Evolutionary conservation across 2,329 filamentous ascomycete genomes (phyloP).

Genomic region (Thelonectria discophora): DNA sequence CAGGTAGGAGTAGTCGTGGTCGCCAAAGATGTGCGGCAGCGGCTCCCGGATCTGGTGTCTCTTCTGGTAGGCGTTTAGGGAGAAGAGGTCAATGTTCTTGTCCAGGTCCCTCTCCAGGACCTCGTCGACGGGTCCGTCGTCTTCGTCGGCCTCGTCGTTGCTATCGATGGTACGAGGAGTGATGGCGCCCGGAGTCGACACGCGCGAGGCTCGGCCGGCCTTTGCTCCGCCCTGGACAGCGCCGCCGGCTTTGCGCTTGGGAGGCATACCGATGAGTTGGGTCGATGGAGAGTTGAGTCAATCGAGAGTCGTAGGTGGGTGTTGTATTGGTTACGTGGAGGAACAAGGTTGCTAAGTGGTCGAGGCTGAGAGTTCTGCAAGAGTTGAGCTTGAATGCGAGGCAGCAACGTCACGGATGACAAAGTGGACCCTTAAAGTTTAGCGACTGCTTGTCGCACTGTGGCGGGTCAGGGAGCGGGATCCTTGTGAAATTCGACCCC

Average conservation of each 20-base stretch:
- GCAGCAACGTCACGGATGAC: constrained; percentile 26
- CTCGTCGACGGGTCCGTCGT: constrained; percentile 60
- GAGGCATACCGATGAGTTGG: constrained; percentile 65
- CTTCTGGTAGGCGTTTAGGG: constrained; percentile 61
- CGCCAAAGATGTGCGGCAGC: constrained; percentile 57
- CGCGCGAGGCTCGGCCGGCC: constrained; percentile 63
- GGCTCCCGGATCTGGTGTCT: constrained; percentile 55
- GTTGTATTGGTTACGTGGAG: constrained; percentile 1
- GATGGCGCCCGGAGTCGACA: constrained; percentile 68
- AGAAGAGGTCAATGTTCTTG: constrained; percentile 69
- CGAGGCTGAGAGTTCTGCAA: neutral
- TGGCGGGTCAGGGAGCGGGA: constrained; percentile 21
- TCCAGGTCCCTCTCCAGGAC: constrained; percentile 63
- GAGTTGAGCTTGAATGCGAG: neutral
- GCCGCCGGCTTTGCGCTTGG: constrained; percentile 72
- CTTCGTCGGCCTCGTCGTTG: constrained; percentile 60
- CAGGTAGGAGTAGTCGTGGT: constrained; percentile 81
- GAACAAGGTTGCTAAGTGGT: neutral
- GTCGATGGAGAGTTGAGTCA: constrained; percentile 29
- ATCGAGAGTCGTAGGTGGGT: neutral
- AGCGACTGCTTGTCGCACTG: constrained; percentile 1
- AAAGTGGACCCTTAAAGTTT: constrained; percentile 5
- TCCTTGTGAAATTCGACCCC: constrained; percentile 28
- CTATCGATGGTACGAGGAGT: constrained; percentile 68
- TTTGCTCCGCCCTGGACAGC: constrained; percentile 61